A percentile compares a stretch with the other conserved stretches of the same genome.
Evolutionary conservation across 1,139 yeast genomes (phyloP).

Genomic region (Candida anutae): DNA sequence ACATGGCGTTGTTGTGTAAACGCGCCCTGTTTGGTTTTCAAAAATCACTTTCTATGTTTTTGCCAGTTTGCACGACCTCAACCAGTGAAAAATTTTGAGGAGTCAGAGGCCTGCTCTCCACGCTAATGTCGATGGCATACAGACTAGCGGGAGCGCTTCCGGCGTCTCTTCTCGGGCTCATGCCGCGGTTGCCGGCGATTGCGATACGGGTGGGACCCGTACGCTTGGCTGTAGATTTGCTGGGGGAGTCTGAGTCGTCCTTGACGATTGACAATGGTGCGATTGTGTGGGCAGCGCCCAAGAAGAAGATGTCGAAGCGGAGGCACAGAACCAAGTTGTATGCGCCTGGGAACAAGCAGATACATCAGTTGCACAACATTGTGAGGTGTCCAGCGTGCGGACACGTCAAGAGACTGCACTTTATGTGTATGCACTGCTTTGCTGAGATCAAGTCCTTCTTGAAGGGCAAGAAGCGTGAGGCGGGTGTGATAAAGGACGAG

Average conservation of each 20-base stretch:
- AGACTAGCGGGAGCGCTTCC: constrained; percentile 5
- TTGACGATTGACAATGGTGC: constrained; percentile 49
- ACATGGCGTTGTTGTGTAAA: constrained; percentile 4
- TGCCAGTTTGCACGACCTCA: constrained; percentile 1
- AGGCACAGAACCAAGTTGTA: constrained; percentile 78
- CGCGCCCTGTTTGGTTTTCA: constrained; percentile 2
- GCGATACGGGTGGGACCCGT: constrained; percentile 5
- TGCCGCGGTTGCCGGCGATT: constrained; percentile 19
- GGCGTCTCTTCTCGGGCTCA: constrained; percentile 10
- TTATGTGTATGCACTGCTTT: constrained; percentile 90
- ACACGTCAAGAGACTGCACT: constrained; percentile 79
- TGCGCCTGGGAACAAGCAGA: constrained; percentile 77
- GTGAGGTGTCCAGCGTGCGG: constrained; percentile 97
- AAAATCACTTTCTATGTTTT: neutral
- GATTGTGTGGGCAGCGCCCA: constrained; percentile 80
- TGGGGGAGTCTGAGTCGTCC: too few relatives aligned
- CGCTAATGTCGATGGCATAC: constrained; percentile 1
- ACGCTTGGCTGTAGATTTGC: too few relatives aligned
- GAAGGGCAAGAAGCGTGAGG: constrained; percentile 38
- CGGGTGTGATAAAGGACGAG: constrained; percentile 21
- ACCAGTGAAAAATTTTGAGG: too few relatives aligned
- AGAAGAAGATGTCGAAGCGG: constrained; percentile 82
- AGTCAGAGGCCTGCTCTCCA: too few relatives aligned
- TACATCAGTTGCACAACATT: constrained; percentile 65
- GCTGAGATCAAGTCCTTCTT: constrained; percentile 70